Conservation (phyloP, 1,284 basidiomycete species). For the Ustilago hordei region DNA sequence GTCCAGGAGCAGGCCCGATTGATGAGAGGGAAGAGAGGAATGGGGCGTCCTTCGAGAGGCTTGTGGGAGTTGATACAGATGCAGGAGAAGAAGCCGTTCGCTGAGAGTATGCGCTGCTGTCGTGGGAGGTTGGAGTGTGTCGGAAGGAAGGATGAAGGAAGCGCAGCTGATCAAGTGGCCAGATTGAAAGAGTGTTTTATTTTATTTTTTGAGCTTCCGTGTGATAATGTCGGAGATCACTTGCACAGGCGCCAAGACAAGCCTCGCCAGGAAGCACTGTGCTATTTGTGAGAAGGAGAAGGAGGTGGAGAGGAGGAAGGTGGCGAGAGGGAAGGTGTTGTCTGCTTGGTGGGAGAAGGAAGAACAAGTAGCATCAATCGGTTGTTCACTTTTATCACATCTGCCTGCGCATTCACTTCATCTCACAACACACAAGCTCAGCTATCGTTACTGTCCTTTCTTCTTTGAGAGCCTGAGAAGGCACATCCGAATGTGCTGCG, state of each 20-base stretch:
- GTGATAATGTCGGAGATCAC: background rate
- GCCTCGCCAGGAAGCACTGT: background rate
- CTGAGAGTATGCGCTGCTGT: background rate
- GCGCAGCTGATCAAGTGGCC: background rate
- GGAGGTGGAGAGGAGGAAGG: background rate
- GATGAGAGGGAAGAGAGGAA: background rate
- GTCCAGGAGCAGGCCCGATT: background rate
- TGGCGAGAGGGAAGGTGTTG: background rate
- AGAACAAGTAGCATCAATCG: background rate
- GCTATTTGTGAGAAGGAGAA: background rate
- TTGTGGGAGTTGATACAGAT: background rate
- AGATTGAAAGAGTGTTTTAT: background rate
- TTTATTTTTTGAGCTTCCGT: background rate
- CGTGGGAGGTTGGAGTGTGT: background rate
- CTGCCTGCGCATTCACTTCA: background rate
- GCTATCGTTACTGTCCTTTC: background rate
- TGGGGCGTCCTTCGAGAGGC: background rate
- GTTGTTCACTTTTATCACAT: background rate
- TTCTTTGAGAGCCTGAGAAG: conserved; percentile 3
- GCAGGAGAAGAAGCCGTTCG: background rate
- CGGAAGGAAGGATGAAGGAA: background rate
- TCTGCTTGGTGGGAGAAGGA: background rate
- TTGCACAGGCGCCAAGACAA: background rate
- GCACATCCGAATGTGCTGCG: conserved; percentile 3
- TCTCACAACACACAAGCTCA: background rate